These are phyloP conservation scores for Thuja plicata DNA, from an alignment of 83 land plant genomes.

Conservation along the genomic window DNA sequence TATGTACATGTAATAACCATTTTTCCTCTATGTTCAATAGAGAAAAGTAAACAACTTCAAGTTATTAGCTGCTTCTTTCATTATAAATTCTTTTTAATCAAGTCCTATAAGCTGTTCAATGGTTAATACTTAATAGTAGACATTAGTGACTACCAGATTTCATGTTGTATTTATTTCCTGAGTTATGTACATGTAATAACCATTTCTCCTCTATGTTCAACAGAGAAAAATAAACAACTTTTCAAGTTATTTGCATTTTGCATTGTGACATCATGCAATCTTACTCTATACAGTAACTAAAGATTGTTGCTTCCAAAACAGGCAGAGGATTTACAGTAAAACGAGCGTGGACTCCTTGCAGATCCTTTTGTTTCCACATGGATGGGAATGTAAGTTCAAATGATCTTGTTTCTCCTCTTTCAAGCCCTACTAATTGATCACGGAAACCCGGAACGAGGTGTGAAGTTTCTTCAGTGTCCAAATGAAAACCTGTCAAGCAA, in stretches of 20 bases:
- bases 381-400: conserved; percentile 64
- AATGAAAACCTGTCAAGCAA: conserved; percentile 45
- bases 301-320: background rate
- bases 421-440: conserved; percentile 56
- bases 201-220: background rate
- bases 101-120: background rate
- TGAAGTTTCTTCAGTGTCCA: conserved; percentile 74
- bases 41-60: background rate
- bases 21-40: background rate
- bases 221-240: background rate
- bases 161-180: background rate
- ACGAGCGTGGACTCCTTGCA: conserved; percentile 62
- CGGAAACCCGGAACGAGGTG: conserved; percentile 62
- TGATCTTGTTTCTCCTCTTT: conserved; percentile 54
- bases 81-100: background rate
- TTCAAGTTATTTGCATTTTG: background rate
- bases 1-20: background rate
- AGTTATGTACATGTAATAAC: background rate
- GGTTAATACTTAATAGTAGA: background rate
- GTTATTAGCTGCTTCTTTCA: background rate
- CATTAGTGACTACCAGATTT: background rate
- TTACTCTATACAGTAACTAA: background rate
- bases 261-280: background rate
- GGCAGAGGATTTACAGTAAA: conserved; percentile 51
- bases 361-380: conserved; percentile 62